Evolutionary conservation across 352 stramenopile species (phyloP), one percentile per base, ranked within the genome.

Genomic region (Pythium periplocum): DNA sequence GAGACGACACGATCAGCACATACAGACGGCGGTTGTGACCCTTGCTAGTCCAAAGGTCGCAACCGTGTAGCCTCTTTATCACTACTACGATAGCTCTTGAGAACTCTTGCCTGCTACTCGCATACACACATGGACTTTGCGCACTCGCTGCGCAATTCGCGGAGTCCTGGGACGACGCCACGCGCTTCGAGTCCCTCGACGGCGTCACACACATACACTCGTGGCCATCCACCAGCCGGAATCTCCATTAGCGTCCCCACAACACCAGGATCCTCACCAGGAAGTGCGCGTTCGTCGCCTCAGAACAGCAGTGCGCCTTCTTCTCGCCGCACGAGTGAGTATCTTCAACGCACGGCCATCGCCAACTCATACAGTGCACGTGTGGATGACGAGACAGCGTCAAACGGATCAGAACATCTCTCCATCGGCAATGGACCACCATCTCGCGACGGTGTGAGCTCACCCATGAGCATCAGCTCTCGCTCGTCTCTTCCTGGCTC

Each of bases 281-380:
- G 64, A 3, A 66, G 66, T 31, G 31, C 42, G 41, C 55, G 17
- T n/a, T 49, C 39, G 12, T 45, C 39, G 17, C n/a, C 46, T n/a
- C 38, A 64, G 56, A 38, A 46, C n/a, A 53, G 53, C 9, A 75
- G 59, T 31, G 62, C 4, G 53, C 47, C 11, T 40, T 40, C 5
- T 52, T 43, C 7, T 50, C 44, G 4, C 37, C 49, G 31, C 55
- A 10, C 41, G 4, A 30, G 39, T n/a, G 63, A 67, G 34, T 70
- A 61, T 11, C 61, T 87, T n/a, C 79, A 90, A 47, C 76, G 79
- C 6, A 72, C 75, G 12, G 76, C 79, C 32, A 79, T 90, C 45
- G 79, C 75, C 2, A 87, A 90, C 55, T 51, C 75, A 5, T 86
- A 78, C 52, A 49, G 35, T 4, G 12, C 50, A 4, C 61, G 63